Evolutionary conservation across 192 early-diverging fungal species (phyloP), one percentile per base, ranked within the genome.

Genomic region (Podila minutissima): DNA sequence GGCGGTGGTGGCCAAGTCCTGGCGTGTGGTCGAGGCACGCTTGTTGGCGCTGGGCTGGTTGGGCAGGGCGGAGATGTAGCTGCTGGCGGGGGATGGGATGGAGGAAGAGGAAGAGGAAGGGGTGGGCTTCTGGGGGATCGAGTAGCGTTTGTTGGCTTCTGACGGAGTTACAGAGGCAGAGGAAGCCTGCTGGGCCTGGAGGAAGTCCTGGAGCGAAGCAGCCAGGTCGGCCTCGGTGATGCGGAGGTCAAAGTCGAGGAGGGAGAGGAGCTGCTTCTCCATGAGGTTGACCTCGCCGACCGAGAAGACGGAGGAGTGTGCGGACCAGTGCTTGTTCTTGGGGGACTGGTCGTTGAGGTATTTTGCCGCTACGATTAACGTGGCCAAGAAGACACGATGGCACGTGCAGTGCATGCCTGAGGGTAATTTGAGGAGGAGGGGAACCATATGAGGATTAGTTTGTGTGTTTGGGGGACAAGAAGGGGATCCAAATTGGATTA

Each of bases 301-400:
- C 22, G 91, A 90, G 66, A 93, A 95, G 41, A 91, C 83, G 0
- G 83, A 83, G 0, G 91, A 92, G 71, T 91, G 93, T 50, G 87
- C 86, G 33, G 92, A 91, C 93, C 93, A 95, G 72, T 94, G 90
- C 75, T 93, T 94, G 84, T 95, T 94, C 75, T 92, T 94, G 12
- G 92, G 93, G 46, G 93, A 92, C 11, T 92, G 89, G 62, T 94
- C 93, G 64, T 95, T 93, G 13, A 94, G 74, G 59, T 92, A 92
- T 69, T 95, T 95, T 26, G 91, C 87, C 1, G 92, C 89, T 2
- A 94, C 86, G 64, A 94, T 93, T 9, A 94, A 78, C 19, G 90
- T 89, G 24, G 93, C 92, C 53, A 94, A 71, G 70, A 94, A 94
- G 29, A 94, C 90, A 24, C 93, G 88, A 71, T 94, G 93, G 59